These are phyloP conservation scores for Pseudozyma hubeiensis DNA, from an alignment of 1,284 basidiomycete genomes.

Conservation along the genomic window DNA sequence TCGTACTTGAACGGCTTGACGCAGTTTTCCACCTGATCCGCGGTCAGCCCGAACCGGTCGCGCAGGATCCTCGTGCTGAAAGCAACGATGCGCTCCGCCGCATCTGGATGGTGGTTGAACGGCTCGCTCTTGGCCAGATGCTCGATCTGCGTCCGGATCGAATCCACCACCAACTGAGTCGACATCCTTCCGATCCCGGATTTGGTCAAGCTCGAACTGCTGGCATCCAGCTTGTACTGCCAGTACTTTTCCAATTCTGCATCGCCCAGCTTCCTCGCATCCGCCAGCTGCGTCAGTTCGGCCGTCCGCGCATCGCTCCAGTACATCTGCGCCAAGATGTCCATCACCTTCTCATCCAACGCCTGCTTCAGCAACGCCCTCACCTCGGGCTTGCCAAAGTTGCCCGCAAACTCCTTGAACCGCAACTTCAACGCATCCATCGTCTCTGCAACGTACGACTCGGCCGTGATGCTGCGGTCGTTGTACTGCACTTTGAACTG, in stretches of 20 bases:
- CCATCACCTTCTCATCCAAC: conserved; percentile 96
- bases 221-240: conserved; percentile 94
- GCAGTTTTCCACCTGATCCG: conserved; percentile 99
- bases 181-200: conserved; percentile 94
- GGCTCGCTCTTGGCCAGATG: conserved; percentile 85
- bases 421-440: conserved; percentile 90
- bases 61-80: conserved; percentile 92
- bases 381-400: conserved; percentile 90
- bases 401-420: conserved; percentile 85
- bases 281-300: conserved; percentile 80
- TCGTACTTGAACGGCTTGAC: conserved; percentile 99
- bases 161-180: conserved; percentile 94
- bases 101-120: conserved; percentile 87
- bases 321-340: conserved; percentile 94
- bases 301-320: conserved; percentile 87
- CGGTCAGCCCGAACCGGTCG: conserved; percentile 89
- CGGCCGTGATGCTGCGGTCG: conserved; percentile 90
- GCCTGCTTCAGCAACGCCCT: conserved; percentile 87
- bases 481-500: conserved; percentile 99
- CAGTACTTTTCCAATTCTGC: conserved; percentile 91
- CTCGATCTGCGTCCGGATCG: conserved; percentile 87
- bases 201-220: conserved; percentile 90
- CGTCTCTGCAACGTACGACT: conserved; percentile 97
- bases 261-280: conserved; percentile 75
- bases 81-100: conserved; percentile 86